Base-by-base conservation (phyloP, 805 yeast genomes). In the Lipomyces starkeyi region DNA sequence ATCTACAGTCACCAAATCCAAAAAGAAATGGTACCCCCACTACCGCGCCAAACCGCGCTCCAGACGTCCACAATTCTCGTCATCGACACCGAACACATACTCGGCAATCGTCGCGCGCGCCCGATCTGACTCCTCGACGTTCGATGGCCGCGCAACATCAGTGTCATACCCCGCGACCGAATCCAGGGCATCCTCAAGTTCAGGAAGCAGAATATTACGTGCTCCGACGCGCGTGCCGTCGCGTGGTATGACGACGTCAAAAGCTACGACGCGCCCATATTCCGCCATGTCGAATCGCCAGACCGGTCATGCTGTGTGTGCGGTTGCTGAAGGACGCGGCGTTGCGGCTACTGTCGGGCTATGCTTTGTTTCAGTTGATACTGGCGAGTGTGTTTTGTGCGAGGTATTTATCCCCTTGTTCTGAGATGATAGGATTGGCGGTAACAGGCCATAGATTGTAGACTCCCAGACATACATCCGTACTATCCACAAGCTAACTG, bases 391-490 rank as follows among this genome's bases (percentile, higher is more conserved):
- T 65, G 75, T 75, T 1, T 61, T 62, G 4, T 82, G 22, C 77
- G 82, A 14, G 79, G 78, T 14, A 43, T 7, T 43, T 43, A 43
- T 43, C 20, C 49, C 49, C 75, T 80, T 43, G 22, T n/a, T 2
- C 9, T 2, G 49, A 17, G 49, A 8, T 43, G 25, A 6, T 43
- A 17, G 49, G 49, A n/a, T 8, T 3, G 11, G 49, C 20, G 22
- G 11, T 43, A n/a, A 43, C 49, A 3, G 17, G 56, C 17, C n/a
- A 53, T 22, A 53, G 56, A 53, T 53, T 14, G 74, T 78, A 22
- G 87, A 84, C 70, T 80, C 86, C 0, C 85, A 81, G 68, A 83
- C 85, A 0, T 83, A 77, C 64, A 82, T 83, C 2, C 74, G 85
- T 58, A 81, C 85, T 0, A 73, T 84, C 8, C 83, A 84, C 67